phyloP scores from a whole-genome alignment of 192 early-diverging fungal species.

The Linnemannia schmuckeri region DNA sequence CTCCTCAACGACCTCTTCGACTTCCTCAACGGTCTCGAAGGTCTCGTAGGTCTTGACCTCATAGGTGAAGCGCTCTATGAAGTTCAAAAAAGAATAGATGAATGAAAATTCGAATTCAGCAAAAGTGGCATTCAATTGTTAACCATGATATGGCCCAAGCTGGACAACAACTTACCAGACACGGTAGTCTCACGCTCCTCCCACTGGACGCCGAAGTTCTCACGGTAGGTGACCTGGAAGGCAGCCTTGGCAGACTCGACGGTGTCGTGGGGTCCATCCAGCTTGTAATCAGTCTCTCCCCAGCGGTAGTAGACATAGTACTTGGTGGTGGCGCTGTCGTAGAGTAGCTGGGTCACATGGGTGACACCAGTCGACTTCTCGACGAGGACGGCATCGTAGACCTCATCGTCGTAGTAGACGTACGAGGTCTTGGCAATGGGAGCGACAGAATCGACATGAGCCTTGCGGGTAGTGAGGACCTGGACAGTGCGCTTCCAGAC shows the following conservation, averaged over 20 bases:
- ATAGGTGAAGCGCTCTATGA: slow-evolving; percentile 13
- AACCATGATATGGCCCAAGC: too few relatives aligned
- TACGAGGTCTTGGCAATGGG: too few relatives aligned
- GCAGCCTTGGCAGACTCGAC: slow-evolving; percentile 18
- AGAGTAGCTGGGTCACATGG: slow-evolving; percentile 17
- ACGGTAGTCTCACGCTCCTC: slow-evolving; percentile 15
- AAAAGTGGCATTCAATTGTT: too few relatives aligned
- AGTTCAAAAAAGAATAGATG: not conserved
- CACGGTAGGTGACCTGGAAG: slow-evolving; percentile 9
- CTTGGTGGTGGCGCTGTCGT: not conserved
- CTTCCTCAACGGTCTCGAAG: slow-evolving; percentile 18
- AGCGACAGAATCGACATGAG: too few relatives aligned
- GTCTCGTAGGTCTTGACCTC: slow-evolving; percentile 16
- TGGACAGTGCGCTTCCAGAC: slow-evolving; percentile 34
- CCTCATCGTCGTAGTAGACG: slow-evolving; percentile 37
- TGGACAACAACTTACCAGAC: slow-evolving; percentile 6
- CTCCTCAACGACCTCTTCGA: slow-evolving; percentile 17
- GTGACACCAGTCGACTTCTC: slow-evolving; percentile 23
- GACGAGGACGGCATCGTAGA: slow-evolving; percentile 13
- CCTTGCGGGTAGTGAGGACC: too few relatives aligned
- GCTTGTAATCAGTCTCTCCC: slow-evolving; percentile 20
- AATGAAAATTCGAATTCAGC: too few relatives aligned
- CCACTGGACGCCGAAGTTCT: slow-evolving; percentile 8
- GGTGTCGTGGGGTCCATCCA: slow-evolving; percentile 19
- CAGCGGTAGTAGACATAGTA: slow-evolving; percentile 26